Conservation (phyloP, 371 early-diverging fungal genomes). For the Apophysomyces sp. region DNA sequence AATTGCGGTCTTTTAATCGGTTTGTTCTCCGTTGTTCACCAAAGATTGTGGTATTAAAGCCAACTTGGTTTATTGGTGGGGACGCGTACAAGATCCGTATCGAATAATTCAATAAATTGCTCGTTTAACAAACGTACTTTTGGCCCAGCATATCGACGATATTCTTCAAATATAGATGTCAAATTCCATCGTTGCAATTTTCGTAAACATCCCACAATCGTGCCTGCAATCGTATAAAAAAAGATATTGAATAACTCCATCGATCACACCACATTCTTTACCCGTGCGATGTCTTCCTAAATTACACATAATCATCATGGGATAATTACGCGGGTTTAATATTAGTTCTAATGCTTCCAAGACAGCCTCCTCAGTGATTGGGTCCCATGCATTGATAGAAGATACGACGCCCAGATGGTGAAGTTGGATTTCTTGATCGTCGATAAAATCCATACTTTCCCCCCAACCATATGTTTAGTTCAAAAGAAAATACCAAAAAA, state of each 20-base stretch:
- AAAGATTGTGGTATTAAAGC: slow-evolving; percentile 37
- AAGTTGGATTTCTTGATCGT: slow-evolving; percentile 93
- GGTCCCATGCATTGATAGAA: slow-evolving; percentile 91
- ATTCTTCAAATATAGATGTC: slow-evolving; percentile 97
- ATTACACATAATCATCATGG: slow-evolving; percentile 97
- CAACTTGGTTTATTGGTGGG: slow-evolving; percentile 80
- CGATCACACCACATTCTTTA: slow-evolving; percentile 17
- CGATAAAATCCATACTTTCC: slow-evolving; percentile 86
- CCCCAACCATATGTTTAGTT: neutral
- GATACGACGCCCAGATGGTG: slow-evolving; percentile 82
- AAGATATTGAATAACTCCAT: neutral
- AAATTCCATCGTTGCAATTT: slow-evolving; percentile 97
- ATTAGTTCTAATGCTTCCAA: slow-evolving; percentile 88
- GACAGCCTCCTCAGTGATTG: slow-evolving; percentile 94
- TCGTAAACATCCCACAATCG: slow-evolving; percentile 95
- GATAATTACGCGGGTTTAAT: slow-evolving; percentile 87
- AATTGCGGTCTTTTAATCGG: no score
- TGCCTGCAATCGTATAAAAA: slow-evolving; percentile 51
- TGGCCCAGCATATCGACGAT: slow-evolving; percentile 94
- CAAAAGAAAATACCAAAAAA: neutral
- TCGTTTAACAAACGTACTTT: slow-evolving; percentile 93
- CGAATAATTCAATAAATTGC: slow-evolving; percentile 94
- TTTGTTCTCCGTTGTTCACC: slow-evolving; percentile 29
- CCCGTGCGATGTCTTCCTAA: slow-evolving; percentile 96
- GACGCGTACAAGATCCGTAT: slow-evolving; percentile 89